Evolutionary conservation across 2,329 filamentous ascomycete genomes (phyloP).

Genomic region (Thermothelomyces thermophilus): DNA sequence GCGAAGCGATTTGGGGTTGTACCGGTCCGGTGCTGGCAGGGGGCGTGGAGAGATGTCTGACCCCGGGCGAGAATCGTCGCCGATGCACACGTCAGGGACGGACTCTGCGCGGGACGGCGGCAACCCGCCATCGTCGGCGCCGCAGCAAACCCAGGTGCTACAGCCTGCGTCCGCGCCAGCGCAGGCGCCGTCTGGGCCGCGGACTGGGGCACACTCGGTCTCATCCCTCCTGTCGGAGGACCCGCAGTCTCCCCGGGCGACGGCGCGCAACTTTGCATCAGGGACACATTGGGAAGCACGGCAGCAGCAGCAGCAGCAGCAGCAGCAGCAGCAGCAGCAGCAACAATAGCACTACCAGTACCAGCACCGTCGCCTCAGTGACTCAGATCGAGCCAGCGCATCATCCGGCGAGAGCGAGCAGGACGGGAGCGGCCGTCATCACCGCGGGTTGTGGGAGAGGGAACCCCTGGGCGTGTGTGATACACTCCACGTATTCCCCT

Average conservation of each 20-base stretch:
- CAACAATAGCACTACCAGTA: conserved; percentile 20
- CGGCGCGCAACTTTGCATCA: conserved; percentile 11
- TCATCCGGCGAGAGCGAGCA: conserved; percentile 31
- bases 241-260: conserved; percentile 10
- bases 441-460: conserved; percentile 30
- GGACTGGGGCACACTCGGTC: conserved; percentile 19
- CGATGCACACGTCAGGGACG: conserved; percentile 29
- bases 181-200: conserved; percentile 6
- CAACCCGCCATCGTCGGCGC: conserved; percentile 24
- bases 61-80: conserved; percentile 33
- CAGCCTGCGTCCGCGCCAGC: conserved; percentile 7
- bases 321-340: conserved; percentile 28
- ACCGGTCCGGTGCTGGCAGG: conserved; percentile 35
- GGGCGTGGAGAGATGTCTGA: conserved; percentile 29
- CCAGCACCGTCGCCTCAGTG: conserved; percentile 20
- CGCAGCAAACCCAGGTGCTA: conserved; percentile 24
- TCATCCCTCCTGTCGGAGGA: conserved; percentile 20
- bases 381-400: no score
- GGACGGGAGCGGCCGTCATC: conserved; percentile 22
- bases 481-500: no score
- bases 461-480: no score
- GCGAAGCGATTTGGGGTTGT: conserved; percentile 55
- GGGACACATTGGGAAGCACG: not conserved
- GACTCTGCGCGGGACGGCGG: conserved; percentile 31
- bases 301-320: conserved; percentile 18